A percentile compares a stretch with the other conserved stretches of the same genome.
Evolutionary conservation across 148 eudicot genomes (phyloP).

Genomic region (Mesembryanthemum crystallinum): DNA sequence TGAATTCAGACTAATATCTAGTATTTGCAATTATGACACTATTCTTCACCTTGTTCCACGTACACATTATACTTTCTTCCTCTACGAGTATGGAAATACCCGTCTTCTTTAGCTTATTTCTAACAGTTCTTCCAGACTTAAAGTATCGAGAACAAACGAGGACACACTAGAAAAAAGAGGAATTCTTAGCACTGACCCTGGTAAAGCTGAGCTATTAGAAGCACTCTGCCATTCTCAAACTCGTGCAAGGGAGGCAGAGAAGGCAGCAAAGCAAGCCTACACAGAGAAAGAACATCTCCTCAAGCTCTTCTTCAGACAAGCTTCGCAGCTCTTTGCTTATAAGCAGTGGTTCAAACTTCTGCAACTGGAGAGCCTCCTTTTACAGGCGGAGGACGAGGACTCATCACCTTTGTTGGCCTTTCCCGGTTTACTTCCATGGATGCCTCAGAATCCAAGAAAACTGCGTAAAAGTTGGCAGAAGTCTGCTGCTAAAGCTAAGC

Average conservation of each 20-base stretch:
- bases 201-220: constrained; percentile 69
- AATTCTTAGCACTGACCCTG: constrained; percentile 31
- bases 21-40: background rate
- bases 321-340: constrained; percentile 82
- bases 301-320: constrained; percentile 80
- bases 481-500: constrained; percentile 31
- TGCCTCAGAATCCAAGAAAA: constrained; percentile 37
- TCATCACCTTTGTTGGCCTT: constrained; percentile 33
- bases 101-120: constrained; percentile 5
- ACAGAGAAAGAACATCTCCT: constrained; percentile 72
- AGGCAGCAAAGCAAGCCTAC: constrained; percentile 69
- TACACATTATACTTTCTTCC: background rate
- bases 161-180: constrained; percentile 19
- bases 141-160: constrained; percentile 19
- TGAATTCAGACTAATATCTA: background rate
- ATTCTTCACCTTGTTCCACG: background rate
- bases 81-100: background rate
- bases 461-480: constrained; percentile 36
- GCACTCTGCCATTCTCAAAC: constrained; percentile 95
- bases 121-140: background rate
- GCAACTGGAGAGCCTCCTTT: constrained; percentile 63
- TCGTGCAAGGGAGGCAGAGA: constrained; percentile 92
- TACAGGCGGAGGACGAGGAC: constrained; percentile 39
- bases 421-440: constrained; percentile 46
- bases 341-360: constrained; percentile 82